Base-by-base conservation (phyloP, 495 filamentous ascomycete genomes). In the Podospora anserina region DNA sequence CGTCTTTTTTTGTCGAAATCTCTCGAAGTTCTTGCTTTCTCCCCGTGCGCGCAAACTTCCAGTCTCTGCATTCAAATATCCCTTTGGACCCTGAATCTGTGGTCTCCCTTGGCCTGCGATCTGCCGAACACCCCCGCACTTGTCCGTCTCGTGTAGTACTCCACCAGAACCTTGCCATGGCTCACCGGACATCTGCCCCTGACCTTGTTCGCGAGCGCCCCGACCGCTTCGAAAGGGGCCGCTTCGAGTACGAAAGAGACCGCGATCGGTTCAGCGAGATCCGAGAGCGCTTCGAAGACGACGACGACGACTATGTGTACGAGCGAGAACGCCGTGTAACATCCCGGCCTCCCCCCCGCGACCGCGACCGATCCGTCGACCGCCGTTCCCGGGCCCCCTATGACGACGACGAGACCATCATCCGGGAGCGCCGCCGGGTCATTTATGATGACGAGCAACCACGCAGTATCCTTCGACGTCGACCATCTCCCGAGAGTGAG, bases 181-280 rank as follows among this genome's bases (percentile, higher is more conserved):
- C 78, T 62, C 68, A 74, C 69, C 78, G 76, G 30, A 69, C 74
- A 18, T 68, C 77, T 18, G 79, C 73, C 64, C 78, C 78, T 11
- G 78, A 82, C 70, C 72, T 80, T 49, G 72, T 73, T 20, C 76
- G 77, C 61, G 74, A 76, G 15, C 74, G 74, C 61, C 23, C 72
- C 55, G 79, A 76, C 49, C 80, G 81, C 69, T 84, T 79, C 80
- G 80, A 83, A 66, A 77, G 78, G 2, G 78, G 75, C 68, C 82
- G 80, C 60, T 76, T 80, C 72, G 68, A 69, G 55, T 65, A 69
- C 60, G 76, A 78, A 67, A 71, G 70, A 39, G 71, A 75, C 19
- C 67, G 67, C 58, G 77, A 78, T 49, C 77, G 75, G 26, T 75
- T 62, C 65, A 75, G 73, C 20, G 76, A 80, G 57, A 74, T 77